phyloP scores from a whole-genome alignment of 371 early-diverging fungal genomes.

The Mucor ambiguus region DNA sequence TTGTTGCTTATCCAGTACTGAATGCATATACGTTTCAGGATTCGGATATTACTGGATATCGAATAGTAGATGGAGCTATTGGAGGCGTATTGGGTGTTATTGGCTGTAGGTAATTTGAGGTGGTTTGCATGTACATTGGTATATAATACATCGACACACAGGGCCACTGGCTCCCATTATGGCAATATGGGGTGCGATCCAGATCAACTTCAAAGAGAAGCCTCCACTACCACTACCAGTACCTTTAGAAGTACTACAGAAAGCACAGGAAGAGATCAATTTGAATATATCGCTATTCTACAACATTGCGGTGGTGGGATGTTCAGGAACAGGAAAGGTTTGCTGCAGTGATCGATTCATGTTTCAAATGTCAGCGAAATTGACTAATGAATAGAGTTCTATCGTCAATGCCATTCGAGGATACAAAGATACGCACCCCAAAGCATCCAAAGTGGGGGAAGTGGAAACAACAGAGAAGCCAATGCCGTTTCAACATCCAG shows the following conservation, averaged over 20 bases:
- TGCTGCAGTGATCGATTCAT: background rate
- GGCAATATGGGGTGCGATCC: constrained; percentile 45
- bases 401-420: constrained; percentile 52
- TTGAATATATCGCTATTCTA: constrained; percentile 44
- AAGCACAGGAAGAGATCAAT: constrained; percentile 35
- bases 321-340: constrained; percentile 53
- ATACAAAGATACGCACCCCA: constrained; percentile 34
- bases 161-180: constrained; percentile 55
- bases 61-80: constrained; percentile 46
- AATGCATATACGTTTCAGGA: constrained; percentile 48
- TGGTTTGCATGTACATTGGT: background rate
- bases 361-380: background rate
- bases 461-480: constrained; percentile 43
- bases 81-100: constrained; percentile 51
- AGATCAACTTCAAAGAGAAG: constrained; percentile 43
- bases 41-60: constrained; percentile 45
- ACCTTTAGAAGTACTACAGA: constrained; percentile 28
- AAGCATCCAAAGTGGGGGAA: constrained; percentile 46
- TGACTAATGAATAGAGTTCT: constrained; percentile 32
- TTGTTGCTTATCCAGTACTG: constrained; percentile 50
- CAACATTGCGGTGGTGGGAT: constrained; percentile 49
- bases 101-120: constrained; percentile 16
- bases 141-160: constrained; percentile 10
- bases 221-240: constrained; percentile 36
- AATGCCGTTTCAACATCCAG: constrained; percentile 45